Evolutionary conservation across 495 filamentous ascomycete genomes (phyloP), one percentile per base, ranked within the genome.

Genomic region (Monascus purpureus): DNA sequence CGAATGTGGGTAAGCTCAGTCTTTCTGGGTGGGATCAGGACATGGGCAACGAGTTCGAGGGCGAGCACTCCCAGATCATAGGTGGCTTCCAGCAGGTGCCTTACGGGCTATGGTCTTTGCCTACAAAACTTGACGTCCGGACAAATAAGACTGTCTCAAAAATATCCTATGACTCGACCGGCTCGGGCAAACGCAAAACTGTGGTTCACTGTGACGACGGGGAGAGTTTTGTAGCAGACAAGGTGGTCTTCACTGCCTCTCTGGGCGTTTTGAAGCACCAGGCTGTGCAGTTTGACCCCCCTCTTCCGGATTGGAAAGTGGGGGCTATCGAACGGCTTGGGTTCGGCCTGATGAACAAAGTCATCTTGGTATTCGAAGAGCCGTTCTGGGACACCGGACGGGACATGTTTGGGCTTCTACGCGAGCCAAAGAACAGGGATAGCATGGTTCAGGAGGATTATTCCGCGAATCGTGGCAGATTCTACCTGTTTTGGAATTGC

Each of bases 401-500:
- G 31, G 87, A 99, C 48, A 93, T 99, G 57, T 95, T 96, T 46
- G 90, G 90, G 6, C 70, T 94, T 18, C 64, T 96, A 18, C 73
- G 87, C 16, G 77, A 82, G 38, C 77, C 76, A n/a, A 54, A 61
- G 12, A 40, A 52, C 16, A 46, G 42, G 2, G 57, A 61, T 29
- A 77, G 74, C 35, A 61, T 70, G 38, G 47, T 62, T 13, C 75
- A 75, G 40, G 62, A 69, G 32, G 71, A 77, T 33, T 84, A 84
- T 35, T 55, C 67, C 1, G 46, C 58, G 8, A 71, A 70, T 32
- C 64, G 79, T 35, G 90, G 90, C 12, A 77, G 87, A 7, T 93
- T 90, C 60, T 99, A 95, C 45, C 71, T 96, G 42, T 95, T 93
- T 70, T 96, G 93, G 73, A 96, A 99, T 47, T 80, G 83, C 36